Evolutionary conservation across 208 protist genomes (phyloP).

Genomic region (Trypanosoma lewisi): DNA sequence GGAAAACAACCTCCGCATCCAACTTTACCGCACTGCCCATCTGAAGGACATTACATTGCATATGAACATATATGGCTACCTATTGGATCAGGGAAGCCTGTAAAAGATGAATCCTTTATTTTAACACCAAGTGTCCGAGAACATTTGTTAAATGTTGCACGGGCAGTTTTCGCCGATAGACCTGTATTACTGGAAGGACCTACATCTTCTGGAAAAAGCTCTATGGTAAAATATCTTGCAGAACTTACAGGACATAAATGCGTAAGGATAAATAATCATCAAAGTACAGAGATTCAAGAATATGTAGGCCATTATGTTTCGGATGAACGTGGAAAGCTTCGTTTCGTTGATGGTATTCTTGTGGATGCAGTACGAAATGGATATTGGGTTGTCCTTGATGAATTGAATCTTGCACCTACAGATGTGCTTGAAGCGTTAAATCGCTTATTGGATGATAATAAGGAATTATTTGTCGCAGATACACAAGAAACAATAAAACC

Average conservation of each 20-base stretch:
- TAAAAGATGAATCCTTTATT: slow-evolving; percentile 92
- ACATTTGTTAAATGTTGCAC: slow-evolving; percentile 94
- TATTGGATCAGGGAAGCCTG: slow-evolving; percentile 47
- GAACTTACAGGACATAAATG: slow-evolving; percentile 97
- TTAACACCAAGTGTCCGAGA: slow-evolving; percentile 93
- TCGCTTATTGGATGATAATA: slow-evolving; percentile 99
- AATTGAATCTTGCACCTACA: slow-evolving; percentile 99
- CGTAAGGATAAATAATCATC: slow-evolving; percentile 99
- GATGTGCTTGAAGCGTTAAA: slow-evolving; percentile 99
- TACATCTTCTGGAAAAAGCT: slow-evolving; percentile 99
- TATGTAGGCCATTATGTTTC: slow-evolving; percentile 99
- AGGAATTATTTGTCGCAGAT: slow-evolving; percentile 99
- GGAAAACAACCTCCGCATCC: slow-evolving; percentile 66
- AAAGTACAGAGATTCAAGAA: slow-evolving; percentile 99
- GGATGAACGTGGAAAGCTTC: slow-evolving; percentile 94
- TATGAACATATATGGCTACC: slow-evolving; percentile 97
- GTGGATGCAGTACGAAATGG: slow-evolving; percentile 96
- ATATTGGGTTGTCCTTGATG: slow-evolving; percentile 99
- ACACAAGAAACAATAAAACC: slow-evolving; percentile 98
- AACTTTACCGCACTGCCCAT: slow-evolving; percentile 37
- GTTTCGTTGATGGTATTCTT: slow-evolving; percentile 97
- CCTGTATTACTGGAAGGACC: slow-evolving; percentile 99
- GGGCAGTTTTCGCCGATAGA: slow-evolving; percentile 93
- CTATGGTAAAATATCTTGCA: slow-evolving; percentile 99
- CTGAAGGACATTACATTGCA: slow-evolving; percentile 59